Percentiles rank a stretch among this genome's conserved stretches.
phyloP scores from a whole-genome alignment of 2,329 filamentous ascomycete species.

The Coniochaeta sp. region DNA sequence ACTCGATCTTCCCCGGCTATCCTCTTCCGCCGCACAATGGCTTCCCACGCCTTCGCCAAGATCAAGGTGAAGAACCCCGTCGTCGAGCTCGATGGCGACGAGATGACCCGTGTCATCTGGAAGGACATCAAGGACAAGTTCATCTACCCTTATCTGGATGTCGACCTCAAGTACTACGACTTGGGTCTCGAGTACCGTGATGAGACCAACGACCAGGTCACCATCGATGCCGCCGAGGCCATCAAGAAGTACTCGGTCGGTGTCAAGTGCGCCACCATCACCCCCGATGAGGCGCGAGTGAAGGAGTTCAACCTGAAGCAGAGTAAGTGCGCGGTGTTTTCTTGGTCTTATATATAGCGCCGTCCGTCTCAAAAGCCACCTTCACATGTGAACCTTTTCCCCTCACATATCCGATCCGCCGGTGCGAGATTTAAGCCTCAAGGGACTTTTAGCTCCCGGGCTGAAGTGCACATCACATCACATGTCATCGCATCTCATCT shows the following conservation, averaged over 20 bases:
- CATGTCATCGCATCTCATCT: neutral
- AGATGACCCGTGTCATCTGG: slow-evolving; percentile 99
- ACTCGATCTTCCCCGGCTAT: too few relatives aligned
- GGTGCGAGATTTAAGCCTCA: neutral
- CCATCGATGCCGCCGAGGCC: slow-evolving; percentile 86
- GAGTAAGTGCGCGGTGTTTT: slow-evolving; percentile 50
- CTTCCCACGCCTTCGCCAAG: slow-evolving; percentile 53
- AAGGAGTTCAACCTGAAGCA: slow-evolving; percentile 99
- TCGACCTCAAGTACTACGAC: slow-evolving; percentile 98
- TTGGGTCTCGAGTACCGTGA: slow-evolving; percentile 91
- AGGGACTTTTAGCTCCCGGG: neutral
- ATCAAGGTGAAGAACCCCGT: slow-evolving; percentile 99
- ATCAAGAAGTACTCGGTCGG: slow-evolving; percentile 99
- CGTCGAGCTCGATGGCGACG: slow-evolving; percentile 89
- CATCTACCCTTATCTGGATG: slow-evolving; percentile 90
- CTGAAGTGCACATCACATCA: neutral
- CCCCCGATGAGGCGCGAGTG: slow-evolving; percentile 91
- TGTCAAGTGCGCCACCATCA: slow-evolving; percentile 99
- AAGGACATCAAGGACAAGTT: slow-evolving; percentile 99
- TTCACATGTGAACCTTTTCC: neutral
- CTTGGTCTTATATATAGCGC: slow-evolving; percentile 2
- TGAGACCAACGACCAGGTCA: slow-evolving; percentile 94
- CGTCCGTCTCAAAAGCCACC: too few relatives aligned
- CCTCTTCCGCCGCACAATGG: slow-evolving; percentile 42
- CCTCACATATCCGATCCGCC: neutral